Percentiles rank a stretch among this genome's conserved stretches.
Conservation (phyloP, 352 stramenopile species). For the Globisporangium canariense region DNA sequence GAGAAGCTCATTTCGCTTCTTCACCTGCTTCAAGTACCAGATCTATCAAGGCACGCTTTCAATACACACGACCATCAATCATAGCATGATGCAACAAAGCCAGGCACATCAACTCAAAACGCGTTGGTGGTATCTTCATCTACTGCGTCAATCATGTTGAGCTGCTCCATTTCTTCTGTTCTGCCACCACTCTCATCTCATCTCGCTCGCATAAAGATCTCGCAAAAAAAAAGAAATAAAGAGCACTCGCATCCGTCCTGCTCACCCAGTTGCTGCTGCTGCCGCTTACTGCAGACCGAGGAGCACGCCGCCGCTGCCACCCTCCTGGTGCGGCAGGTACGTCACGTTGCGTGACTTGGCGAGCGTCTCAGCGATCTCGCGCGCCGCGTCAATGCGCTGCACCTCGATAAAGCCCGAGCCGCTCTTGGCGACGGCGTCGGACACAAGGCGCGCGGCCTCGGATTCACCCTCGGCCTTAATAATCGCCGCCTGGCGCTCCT, state of each 20-base stretch:
- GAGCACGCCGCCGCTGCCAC: conserved; percentile 81
- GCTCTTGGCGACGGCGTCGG: conserved; percentile 96
- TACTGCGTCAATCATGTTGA: too few relatives aligned
- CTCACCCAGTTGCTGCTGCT: background rate
- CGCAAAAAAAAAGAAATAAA: too few relatives aligned
- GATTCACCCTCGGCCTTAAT: conserved; percentile 97
- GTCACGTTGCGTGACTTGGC: conserved; percentile 97
- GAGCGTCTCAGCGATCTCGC: conserved; percentile 98
- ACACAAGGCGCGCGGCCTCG: conserved; percentile 97
- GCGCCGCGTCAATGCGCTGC: conserved; percentile 99
- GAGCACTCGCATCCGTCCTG: background rate
- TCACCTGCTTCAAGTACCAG: too few relatives aligned
- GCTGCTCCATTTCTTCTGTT: too few relatives aligned
- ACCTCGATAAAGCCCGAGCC: conserved; percentile 99
- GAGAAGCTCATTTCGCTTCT: too few relatives aligned
- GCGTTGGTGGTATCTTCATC: too few relatives aligned
- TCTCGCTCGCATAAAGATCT: too few relatives aligned
- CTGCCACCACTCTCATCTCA: too few relatives aligned
- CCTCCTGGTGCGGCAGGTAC: conserved; percentile 95
- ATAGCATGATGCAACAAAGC: too few relatives aligned
- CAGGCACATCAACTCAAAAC: too few relatives aligned
- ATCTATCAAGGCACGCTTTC: too few relatives aligned
- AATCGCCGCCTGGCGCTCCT: conserved; percentile 93
- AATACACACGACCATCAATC: too few relatives aligned
- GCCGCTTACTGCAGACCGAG: conserved; percentile 71